Percentiles rank a stretch among this genome's conserved stretches.
Evolutionary conservation across 2,329 filamentous ascomycete species (phyloP).

Genomic region (Apiospora koreana): DNA sequence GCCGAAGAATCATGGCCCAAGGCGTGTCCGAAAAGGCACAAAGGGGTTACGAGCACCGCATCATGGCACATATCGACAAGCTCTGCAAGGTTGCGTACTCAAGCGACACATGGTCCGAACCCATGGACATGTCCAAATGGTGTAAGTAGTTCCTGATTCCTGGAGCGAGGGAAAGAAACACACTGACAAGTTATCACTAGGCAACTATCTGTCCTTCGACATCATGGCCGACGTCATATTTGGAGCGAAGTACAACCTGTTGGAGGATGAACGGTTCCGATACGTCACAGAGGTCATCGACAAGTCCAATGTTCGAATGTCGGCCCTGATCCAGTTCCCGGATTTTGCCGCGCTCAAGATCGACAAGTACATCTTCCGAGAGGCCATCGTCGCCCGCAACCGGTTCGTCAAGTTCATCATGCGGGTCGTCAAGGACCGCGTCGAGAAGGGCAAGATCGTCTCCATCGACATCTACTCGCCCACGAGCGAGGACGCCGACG

Average conservation of each 20-base stretch:
- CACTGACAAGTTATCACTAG: not conserved
- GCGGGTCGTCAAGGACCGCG: slow-evolving; percentile 11
- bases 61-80: slow-evolving; percentile 15
- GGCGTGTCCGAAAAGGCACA: slow-evolving; percentile 13
- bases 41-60: slow-evolving; percentile 12
- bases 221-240: slow-evolving; percentile 18
- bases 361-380: slow-evolving; percentile 15
- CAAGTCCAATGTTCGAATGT: slow-evolving; percentile 17
- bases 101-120: not conserved
- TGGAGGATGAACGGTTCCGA: slow-evolving; percentile 13
- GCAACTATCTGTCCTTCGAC: slow-evolving; percentile 17
- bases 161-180: not conserved
- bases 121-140: slow-evolving; percentile 16
- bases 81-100: slow-evolving; percentile 13
- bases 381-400: slow-evolving; percentile 12
- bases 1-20: slow-evolving; percentile 15
- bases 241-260: slow-evolving; percentile 14
- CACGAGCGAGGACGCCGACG: slow-evolving; percentile 10
- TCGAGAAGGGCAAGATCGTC: slow-evolving; percentile 11
- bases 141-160: slow-evolving; percentile 5
- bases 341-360: slow-evolving; percentile 9
- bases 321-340: slow-evolving; percentile 14
- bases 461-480: slow-evolving; percentile 9
- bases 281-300: slow-evolving; percentile 16
- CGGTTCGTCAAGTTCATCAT: slow-evolving; percentile 16